phyloP scores from a whole-genome alignment of 148 eudicot species.

The Suaeda aralocaspica region DNA sequence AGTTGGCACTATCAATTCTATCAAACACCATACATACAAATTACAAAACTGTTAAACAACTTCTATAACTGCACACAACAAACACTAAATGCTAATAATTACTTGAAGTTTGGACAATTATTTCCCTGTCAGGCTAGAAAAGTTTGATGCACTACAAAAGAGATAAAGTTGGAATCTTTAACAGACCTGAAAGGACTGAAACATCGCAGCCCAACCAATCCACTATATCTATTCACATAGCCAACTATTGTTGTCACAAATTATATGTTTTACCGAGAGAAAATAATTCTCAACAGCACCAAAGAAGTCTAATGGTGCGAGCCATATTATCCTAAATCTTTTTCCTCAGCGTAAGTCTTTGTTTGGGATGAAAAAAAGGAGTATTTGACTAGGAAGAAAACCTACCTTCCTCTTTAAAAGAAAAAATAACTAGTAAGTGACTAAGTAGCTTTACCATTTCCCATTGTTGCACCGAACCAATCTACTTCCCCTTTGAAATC shows the following conservation, averaged over 20 bases:
- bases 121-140: not conserved
- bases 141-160: too few species aligned
- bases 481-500: too few species aligned
- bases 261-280: not conserved
- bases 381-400: too few species aligned
- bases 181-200: not conserved
- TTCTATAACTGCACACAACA: not conserved
- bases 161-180: too few species aligned
- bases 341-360: not conserved
- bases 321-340: not conserved
- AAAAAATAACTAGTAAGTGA: too few species aligned
- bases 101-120: not conserved
- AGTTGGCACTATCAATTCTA: too few species aligned
- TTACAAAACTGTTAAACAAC: too few species aligned
- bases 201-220: not conserved
- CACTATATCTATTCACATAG: not conserved
- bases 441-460: too few species aligned
- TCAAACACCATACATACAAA: too few species aligned
- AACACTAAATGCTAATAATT: not conserved
- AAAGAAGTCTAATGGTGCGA: not conserved
- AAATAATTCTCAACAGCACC: not conserved
- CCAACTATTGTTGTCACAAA: not conserved
- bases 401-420: too few species aligned
- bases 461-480: too few species aligned
- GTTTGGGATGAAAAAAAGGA: too few species aligned